These are phyloP conservation scores for Quercus suber DNA, from an alignment of 306 rosid species.

Conservation along the genomic window DNA sequence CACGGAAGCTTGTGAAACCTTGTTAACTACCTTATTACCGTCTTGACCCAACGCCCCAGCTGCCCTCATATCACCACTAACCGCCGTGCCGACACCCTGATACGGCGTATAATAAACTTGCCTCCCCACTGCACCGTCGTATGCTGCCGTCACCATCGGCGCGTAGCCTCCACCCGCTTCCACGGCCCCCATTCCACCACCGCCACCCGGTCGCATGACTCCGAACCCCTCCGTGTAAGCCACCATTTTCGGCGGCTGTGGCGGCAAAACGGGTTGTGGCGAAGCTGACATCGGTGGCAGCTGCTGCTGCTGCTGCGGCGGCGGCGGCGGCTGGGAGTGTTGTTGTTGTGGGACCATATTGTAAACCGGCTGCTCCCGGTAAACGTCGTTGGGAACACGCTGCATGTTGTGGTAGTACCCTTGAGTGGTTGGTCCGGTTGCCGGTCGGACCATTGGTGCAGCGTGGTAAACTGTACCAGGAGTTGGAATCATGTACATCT, in stretches of 20 bases:
- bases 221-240: slow-evolving; percentile 56
- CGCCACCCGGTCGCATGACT: slow-evolving; percentile 36
- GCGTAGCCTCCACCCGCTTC: slow-evolving; percentile 36
- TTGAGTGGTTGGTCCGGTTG: slow-evolving; percentile 34
- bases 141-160: slow-evolving; percentile 26
- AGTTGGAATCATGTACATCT: slow-evolving; percentile 58
- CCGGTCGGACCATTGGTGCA: slow-evolving; percentile 51
- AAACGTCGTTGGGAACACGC: slow-evolving; percentile 53
- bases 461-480: slow-evolving; percentile 51
- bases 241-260: slow-evolving; percentile 44
- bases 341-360: slow-evolving; percentile 30
- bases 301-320: slow-evolving; percentile 10
- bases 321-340: too few species aligned
- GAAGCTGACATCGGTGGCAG: slow-evolving; percentile 27
- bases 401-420: slow-evolving; percentile 69
- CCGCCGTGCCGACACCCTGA: slow-evolving; percentile 39
- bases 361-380: slow-evolving; percentile 74
- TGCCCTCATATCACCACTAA: slow-evolving; percentile 32
- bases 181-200: slow-evolving; percentile 21
- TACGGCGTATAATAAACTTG: slow-evolving; percentile 72
- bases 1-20: slow-evolving; percentile 65
- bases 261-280: slow-evolving; percentile 25
- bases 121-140: slow-evolving; percentile 65
- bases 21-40: slow-evolving; percentile 57
- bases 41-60: slow-evolving; percentile 60